A percentile compares a stretch with the other conserved stretches of the same genome.
phyloP scores from a whole-genome alignment of 345 rosid species.

The Camelina laxa region DNA sequence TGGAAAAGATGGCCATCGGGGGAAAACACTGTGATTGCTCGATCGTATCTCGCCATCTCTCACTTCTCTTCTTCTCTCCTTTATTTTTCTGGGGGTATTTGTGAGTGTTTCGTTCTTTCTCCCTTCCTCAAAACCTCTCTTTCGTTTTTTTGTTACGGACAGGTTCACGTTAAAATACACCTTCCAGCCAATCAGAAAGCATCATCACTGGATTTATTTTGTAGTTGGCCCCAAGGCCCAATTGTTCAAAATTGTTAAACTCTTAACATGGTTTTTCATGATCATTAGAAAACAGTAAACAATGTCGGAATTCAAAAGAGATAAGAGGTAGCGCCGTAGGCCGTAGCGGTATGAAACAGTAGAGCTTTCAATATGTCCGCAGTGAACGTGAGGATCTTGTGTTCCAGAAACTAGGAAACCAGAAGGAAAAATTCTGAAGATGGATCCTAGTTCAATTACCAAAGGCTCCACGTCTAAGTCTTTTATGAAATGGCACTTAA shows the following conservation, averaged over 20 bases:
- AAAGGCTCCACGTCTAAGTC: constrained; percentile 60
- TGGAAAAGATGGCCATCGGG: constrained; percentile 88
- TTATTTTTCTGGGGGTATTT: neutral
- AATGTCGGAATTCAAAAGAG: too few species aligned
- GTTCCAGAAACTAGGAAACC: constrained; percentile 34
- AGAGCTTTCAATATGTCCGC: constrained; percentile 13
- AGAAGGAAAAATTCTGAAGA: constrained; percentile 52
- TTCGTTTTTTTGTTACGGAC: constrained; percentile 7
- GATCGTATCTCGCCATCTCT: constrained; percentile 87
- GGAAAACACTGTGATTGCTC: constrained; percentile 94
- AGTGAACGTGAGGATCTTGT: constrained; percentile 52
- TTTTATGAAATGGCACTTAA: constrained; percentile 62
- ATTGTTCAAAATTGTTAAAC: neutral
- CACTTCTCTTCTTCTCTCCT: neutral
- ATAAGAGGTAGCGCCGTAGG: too few species aligned
- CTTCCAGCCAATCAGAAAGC: constrained; percentile 9
- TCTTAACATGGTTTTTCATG: neutral
- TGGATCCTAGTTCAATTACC: constrained; percentile 58
- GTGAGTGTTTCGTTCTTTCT: constrained; percentile 1
- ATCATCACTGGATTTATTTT: neutral
- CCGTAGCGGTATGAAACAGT: too few species aligned
- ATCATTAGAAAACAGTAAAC: too few species aligned
- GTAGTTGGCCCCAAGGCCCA: constrained; percentile 4
- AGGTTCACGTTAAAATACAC: constrained; percentile 1
- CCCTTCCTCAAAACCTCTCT: neutral